These are phyloP conservation scores for Cystobasidium onofrii DNA, from an alignment of 768 basidiomycete species.

Conservation along the genomic window DNA sequence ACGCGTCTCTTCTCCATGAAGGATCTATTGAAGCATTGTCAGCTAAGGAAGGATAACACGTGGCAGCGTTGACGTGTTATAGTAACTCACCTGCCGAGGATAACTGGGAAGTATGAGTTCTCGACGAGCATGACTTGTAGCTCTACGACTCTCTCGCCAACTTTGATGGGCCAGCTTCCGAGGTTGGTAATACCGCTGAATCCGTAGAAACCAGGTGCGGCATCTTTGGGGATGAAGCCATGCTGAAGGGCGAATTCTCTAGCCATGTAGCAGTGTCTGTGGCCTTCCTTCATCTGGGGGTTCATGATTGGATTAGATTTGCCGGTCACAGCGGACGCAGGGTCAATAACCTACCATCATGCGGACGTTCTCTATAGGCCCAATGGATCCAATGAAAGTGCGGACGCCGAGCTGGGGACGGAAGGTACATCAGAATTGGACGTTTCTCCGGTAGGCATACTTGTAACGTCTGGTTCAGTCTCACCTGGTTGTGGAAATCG, in stretches of 20 bases:
- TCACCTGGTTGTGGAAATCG: slow-evolving; percentile 42
- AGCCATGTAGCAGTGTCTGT: slow-evolving; percentile 90
- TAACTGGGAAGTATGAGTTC: slow-evolving; percentile 90
- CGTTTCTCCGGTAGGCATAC: not conserved
- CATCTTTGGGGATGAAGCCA: slow-evolving; percentile 77
- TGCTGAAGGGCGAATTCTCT: slow-evolving; percentile 81
- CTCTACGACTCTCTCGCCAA: slow-evolving; percentile 45
- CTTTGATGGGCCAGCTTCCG: slow-evolving; percentile 57
- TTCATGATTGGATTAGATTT: slow-evolving; percentile 47
- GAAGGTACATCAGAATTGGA: not conserved
- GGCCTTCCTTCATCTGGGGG: slow-evolving; percentile 79
- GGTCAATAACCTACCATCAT: slow-evolving; percentile 54
- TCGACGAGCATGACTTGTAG: slow-evolving; percentile 76
- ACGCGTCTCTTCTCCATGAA: slow-evolving; percentile 61
- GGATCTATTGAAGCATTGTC: no score
- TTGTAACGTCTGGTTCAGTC: not conserved
- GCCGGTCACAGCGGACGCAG: not conserved
- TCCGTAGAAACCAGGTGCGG: slow-evolving; percentile 84
- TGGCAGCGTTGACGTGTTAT: no score
- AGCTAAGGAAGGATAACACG: no score
- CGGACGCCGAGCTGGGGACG: slow-evolving; percentile 59
- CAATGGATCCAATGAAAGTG: slow-evolving; percentile 82
- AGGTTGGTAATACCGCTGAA: slow-evolving; percentile 50
- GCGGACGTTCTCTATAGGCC: slow-evolving; percentile 59
- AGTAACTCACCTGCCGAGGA: slow-evolving; percentile 62